phyloP scores from a whole-genome alignment of 176 grass and related monocot species.

The Oryza meyeriana region DNA sequence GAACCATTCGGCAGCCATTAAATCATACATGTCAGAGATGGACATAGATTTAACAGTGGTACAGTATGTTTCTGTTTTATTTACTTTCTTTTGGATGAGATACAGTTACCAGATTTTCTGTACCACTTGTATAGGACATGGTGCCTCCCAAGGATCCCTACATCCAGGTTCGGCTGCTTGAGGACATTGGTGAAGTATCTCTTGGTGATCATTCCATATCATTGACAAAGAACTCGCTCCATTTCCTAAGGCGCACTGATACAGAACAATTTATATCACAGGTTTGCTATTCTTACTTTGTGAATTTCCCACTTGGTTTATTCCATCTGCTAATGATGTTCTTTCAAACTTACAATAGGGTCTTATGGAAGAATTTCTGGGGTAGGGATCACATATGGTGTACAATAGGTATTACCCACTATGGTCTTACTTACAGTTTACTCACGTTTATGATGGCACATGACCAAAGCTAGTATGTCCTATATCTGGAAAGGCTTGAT shows the following conservation, averaged over 20 bases:
- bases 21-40: constrained; percentile 81
- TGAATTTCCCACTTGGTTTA: not conserved
- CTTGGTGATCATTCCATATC: constrained; percentile 87
- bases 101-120: not conserved
- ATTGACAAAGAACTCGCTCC: constrained; percentile 85
- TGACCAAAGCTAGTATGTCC: not conserved
- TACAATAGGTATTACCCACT: constrained; percentile 33
- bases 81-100: not conserved
- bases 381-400: constrained; percentile 48
- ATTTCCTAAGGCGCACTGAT: constrained; percentile 87
- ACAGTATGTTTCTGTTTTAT: constrained; percentile 15
- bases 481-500: constrained; percentile 3
- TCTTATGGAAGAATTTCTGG: constrained; percentile 92
- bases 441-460: not conserved
- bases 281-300: constrained; percentile 34
- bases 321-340: not conserved
- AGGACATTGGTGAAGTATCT: constrained; percentile 88
- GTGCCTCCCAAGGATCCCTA: constrained; percentile 96
- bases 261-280: constrained; percentile 87
- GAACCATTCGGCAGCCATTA: constrained; percentile 65
- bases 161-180: constrained; percentile 77
- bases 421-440: not conserved
- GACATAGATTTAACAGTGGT: constrained; percentile 98
- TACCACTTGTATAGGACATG: constrained; percentile 67
- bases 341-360: constrained; percentile 49